These are phyloP conservation scores for Paraconiothyrium sp. DNA, from an alignment of 2,329 filamentous ascomycete species.

Conservation along the genomic window DNA sequence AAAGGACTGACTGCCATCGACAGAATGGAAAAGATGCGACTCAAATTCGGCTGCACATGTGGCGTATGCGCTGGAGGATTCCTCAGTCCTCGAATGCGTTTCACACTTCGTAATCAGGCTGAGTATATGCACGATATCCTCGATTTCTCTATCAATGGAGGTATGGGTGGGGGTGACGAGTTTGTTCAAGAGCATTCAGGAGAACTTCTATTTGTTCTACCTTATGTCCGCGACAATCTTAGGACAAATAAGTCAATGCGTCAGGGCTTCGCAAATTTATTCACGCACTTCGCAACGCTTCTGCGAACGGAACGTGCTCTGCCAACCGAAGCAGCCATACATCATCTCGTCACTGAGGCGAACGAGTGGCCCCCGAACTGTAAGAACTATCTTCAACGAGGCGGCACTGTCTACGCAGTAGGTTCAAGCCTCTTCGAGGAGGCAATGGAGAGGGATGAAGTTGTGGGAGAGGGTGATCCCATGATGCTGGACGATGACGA, in stretches of 20 bases:
- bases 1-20: constrained; percentile 35
- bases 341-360: not conserved
- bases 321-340: not conserved
- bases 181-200: constrained; percentile 16
- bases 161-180: not conserved
- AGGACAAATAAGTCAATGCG: constrained; percentile 48
- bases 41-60: constrained; percentile 12
- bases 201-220: constrained; percentile 30
- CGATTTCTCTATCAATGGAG: constrained; percentile 22
- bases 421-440: constrained; percentile 6
- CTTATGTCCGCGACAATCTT: constrained; percentile 37
- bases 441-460: constrained; percentile 5
- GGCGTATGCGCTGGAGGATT: constrained; percentile 36
- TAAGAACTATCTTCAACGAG: constrained; percentile 5
- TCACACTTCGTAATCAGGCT: constrained; percentile 39
- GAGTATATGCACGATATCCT: constrained; percentile 34
- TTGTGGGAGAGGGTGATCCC: constrained; percentile 7
- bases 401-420: constrained; percentile 6
- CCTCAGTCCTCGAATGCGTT: constrained; percentile 51
- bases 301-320: constrained; percentile 17
- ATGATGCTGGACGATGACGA: not conserved
- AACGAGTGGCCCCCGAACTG: constrained; percentile 12
- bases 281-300: constrained; percentile 36
- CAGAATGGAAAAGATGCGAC: not conserved
- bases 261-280: constrained; percentile 48